These are phyloP conservation scores for Nitzschia palea DNA, from an alignment of 108 stramenopile genomes.

Conservation along the genomic window DNA sequence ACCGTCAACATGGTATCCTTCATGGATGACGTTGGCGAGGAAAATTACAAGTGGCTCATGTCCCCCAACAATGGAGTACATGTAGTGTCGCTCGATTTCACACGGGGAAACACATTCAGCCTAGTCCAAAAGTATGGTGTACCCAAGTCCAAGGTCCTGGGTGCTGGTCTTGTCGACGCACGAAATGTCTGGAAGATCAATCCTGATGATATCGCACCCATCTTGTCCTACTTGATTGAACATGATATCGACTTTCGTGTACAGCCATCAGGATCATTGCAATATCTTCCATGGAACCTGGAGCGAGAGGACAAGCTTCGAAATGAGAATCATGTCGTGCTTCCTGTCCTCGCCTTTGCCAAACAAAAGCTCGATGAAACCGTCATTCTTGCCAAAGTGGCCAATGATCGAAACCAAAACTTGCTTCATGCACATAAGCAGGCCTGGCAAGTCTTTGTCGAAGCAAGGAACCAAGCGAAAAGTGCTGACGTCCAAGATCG, in stretches of 20 bases:
- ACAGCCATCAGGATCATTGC: slow-evolving; percentile 51
- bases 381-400: slow-evolving; percentile 19
- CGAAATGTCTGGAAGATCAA: slow-evolving; percentile 58
- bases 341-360: slow-evolving; percentile 47
- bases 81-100: slow-evolving; percentile 58
- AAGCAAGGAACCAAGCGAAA: neutral
- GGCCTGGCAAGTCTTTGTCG: slow-evolving; percentile 23
- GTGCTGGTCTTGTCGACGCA: slow-evolving; percentile 54
- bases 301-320: slow-evolving; percentile 35
- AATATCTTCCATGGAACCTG: slow-evolving; percentile 53
- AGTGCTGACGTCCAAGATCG: neutral
- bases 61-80: slow-evolving; percentile 19
- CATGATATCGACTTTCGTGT: slow-evolving; percentile 16
- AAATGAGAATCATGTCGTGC: slow-evolving; percentile 34
- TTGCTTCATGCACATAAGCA: neutral
- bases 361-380: slow-evolving; percentile 61
- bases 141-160: slow-evolving; percentile 43
- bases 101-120: slow-evolving; percentile 46
- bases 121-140: slow-evolving; percentile 46
- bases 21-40: slow-evolving; percentile 60
- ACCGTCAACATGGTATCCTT: slow-evolving; percentile 53
- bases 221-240: slow-evolving; percentile 7
- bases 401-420: slow-evolving; percentile 10
- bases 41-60: slow-evolving; percentile 57
- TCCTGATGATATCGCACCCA: slow-evolving; percentile 8